A percentile compares a stretch with the other conserved stretches of the same genome.
Conservation (phyloP, 2,329 filamentous ascomycete species). For the Cladosporium colombiae region DNA sequence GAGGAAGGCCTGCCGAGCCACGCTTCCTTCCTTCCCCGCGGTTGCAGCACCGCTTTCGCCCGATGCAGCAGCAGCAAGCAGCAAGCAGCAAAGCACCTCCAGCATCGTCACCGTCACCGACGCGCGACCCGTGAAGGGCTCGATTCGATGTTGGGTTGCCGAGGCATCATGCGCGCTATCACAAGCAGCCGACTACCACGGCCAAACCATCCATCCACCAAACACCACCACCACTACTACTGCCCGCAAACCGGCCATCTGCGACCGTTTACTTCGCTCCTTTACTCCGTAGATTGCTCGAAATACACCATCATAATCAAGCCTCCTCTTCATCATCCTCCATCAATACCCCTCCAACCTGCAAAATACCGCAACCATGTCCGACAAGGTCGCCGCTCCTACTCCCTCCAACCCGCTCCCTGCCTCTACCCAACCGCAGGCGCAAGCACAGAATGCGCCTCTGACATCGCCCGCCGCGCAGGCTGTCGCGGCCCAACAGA, state of each 20-base stretch:
- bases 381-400: slow-evolving; percentile 27
- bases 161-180: slow-evolving; percentile 10
- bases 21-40: not conserved
- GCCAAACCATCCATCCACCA: not conserved
- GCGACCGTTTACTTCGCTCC: slow-evolving; percentile 7
- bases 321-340: not conserved
- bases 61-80: not conserved
- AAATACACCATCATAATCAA: not conserved
- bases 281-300: not conserved
- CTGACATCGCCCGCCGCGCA: slow-evolving; percentile 27
- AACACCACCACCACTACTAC: slow-evolving; percentile 1
- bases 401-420: slow-evolving; percentile 30
- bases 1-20: not conserved
- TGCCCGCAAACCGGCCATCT: not conserved
- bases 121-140: not conserved
- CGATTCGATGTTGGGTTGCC: slow-evolving; percentile 2
- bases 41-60: not conserved
- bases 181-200: slow-evolving; percentile 12
- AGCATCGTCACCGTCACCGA: not conserved
- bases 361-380: slow-evolving; percentile 23
- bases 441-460: slow-evolving; percentile 24
- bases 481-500: slow-evolving; percentile 67
- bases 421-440: slow-evolving; percentile 23
- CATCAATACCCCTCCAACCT: not conserved
- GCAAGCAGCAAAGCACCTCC: not conserved